Base-by-base conservation (phyloP, 768 basidiomycete genomes). In the Cystofilobasidium ferigula region DNA sequence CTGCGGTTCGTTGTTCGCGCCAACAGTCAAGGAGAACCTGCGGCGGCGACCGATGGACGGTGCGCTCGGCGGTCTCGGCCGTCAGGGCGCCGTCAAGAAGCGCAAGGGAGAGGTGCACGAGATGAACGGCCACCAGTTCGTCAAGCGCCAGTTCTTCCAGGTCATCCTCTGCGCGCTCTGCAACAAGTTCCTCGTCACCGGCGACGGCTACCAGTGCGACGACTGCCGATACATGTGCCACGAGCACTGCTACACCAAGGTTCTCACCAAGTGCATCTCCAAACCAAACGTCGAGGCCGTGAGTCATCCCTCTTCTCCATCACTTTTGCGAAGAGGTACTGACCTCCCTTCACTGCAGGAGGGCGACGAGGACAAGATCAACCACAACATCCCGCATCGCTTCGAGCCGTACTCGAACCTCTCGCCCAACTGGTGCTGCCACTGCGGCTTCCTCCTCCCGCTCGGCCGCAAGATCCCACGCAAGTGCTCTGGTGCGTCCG, bases 81-180 rank as follows among this genome's bases (percentile, higher is more conserved):
- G 95, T 75, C 94, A 97, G 78, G 95, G 94, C 62, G 95, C 95
- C 67, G 85, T 99, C 70, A 87, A 93, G 74, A 97, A 95, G 78
- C 88, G 93, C 72, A 97, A 97, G 77, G 94, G 85, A 71, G 94
- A 98, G 79, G 87, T 98, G 3, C 92, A 93, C 78, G 93, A 98
- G 77, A 97, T 97, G 90, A 98, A 98, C 74, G 95, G 95, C 14
- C 95, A 99, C 80, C 90, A 95, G 77, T 99, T 99, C 74, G 83
- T 99, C 54, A 89, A 91, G 72, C 84, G 86, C 54, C 95, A 98
- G 77, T 99, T 99, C 80, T 98, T 95, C 76, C 93, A 97, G 75
- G 84, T 98, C 74, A 95, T 99, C 82, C 82, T 97, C 61, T 99
- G 95, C 75, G 95, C 95, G 3, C 90, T 95, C 77, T 99, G 95